Evolutionary conservation across 2,329 filamentous ascomycete species (phyloP).

Genomic region (Colletotrichum tabaci): DNA sequence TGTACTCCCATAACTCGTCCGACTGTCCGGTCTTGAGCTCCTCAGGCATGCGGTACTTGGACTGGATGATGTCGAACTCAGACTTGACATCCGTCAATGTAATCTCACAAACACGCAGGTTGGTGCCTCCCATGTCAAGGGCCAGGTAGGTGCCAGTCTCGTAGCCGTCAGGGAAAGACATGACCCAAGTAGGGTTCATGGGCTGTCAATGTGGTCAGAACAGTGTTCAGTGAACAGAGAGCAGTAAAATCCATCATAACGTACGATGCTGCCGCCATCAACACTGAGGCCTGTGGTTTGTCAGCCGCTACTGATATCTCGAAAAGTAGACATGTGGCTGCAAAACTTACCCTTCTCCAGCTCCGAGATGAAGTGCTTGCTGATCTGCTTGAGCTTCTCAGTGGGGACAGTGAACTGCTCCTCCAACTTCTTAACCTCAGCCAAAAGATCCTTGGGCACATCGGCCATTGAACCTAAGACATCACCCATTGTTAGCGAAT

Average conservation of each 20-base stretch:
- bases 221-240: not conserved
- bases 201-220: conserved; percentile 70
- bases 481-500: conserved; percentile 28
- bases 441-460: conserved; percentile 85
- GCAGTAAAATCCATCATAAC: conserved; percentile 53
- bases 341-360: conserved; percentile 80
- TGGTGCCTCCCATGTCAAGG: conserved; percentile 96
- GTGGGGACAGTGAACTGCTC: conserved; percentile 84
- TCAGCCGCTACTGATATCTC: conserved; percentile 18
- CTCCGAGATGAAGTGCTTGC: conserved; percentile 89
- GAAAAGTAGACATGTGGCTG: not conserved
- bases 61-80: conserved; percentile 95
- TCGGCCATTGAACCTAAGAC: conserved; percentile 87
- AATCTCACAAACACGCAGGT: conserved; percentile 94
- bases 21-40: conserved; percentile 88
- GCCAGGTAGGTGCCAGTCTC: conserved; percentile 92
- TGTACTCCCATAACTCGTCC: conserved; percentile 94
- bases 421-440: conserved; percentile 87
- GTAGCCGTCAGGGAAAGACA: conserved; percentile 87
- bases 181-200: conserved; percentile 98
- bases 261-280: conserved; percentile 92
- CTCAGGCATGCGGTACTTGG: conserved; percentile 95
- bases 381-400: conserved; percentile 89
- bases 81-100: conserved; percentile 89
- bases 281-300: conserved; percentile 77